phyloP scores from a whole-genome alignment of 768 basidiomycete genomes.

The Tubosaeta brunneosetosa region DNA sequence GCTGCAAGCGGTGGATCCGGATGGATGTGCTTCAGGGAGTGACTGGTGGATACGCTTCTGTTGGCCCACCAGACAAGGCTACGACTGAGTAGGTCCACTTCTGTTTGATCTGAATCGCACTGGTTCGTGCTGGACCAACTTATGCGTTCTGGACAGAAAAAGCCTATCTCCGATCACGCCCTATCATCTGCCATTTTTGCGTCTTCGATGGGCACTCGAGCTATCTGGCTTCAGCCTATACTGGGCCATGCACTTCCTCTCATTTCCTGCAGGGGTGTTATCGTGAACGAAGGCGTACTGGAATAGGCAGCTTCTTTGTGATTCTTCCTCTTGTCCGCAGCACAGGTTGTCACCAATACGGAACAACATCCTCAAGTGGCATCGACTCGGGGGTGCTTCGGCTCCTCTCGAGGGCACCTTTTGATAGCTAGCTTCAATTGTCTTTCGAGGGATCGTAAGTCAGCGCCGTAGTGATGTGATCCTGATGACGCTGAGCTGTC shows the following conservation, averaged over 20 bases:
- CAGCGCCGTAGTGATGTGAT: constrained; percentile 12
- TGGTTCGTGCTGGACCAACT: constrained; percentile 5
- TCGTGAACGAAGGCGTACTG: constrained; percentile 9
- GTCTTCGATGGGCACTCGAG: constrained; percentile 50
- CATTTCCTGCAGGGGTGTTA: constrained; percentile 10
- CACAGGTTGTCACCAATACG: constrained; percentile 8
- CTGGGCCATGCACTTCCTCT: constrained; percentile 2
- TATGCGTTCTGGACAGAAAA: constrained; percentile 8
- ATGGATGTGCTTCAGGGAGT: background rate
- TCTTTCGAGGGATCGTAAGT: constrained; percentile 2
- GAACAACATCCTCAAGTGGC: constrained; percentile 9
- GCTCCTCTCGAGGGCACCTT: constrained; percentile 16
- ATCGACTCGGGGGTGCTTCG: constrained; percentile 14
- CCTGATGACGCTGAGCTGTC: constrained; percentile 1
- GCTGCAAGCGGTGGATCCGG: background rate
- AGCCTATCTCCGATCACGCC: constrained; percentile 29
- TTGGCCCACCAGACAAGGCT: no score
- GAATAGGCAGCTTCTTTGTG: constrained; percentile 16
- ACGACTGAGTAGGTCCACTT: background rate
- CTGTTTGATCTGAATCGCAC: background rate
- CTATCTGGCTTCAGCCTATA: constrained; percentile 1
- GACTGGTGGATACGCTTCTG: no score
- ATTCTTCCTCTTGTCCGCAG: constrained; percentile 1
- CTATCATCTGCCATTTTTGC: constrained; percentile 33
- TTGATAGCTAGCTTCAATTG: constrained; percentile 1